Conservation (phyloP, 192 early-diverging fungal species). For the Mortierella claussenii region DNA sequence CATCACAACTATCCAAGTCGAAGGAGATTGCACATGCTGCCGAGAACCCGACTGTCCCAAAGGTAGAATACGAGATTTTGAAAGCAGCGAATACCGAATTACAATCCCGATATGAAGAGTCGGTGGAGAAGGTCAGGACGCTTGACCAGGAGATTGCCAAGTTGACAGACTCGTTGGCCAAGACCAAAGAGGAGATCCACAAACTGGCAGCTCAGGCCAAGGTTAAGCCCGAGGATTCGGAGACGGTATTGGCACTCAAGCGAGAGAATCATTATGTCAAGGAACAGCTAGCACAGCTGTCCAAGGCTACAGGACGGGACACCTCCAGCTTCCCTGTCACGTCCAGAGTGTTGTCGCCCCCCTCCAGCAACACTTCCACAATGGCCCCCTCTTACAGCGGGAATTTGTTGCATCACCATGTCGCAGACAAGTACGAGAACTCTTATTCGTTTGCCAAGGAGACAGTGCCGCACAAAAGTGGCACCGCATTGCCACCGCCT, state of each 20-base stretch:
- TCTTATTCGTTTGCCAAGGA: conserved; percentile 64
- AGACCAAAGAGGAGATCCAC: conserved; percentile 73
- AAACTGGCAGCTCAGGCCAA: conserved; percentile 62
- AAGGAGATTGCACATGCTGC: conserved; percentile 66
- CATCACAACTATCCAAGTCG: conserved; percentile 54
- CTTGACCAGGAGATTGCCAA: conserved; percentile 72
- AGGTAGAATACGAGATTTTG: conserved; percentile 66
- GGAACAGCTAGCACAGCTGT: conserved; percentile 76
- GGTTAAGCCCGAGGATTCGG: conserved; percentile 70
- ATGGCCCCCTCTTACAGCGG: conserved; percentile 14
- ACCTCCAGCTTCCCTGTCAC: conserved; percentile 47
- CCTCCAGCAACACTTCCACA: conserved; percentile 16
- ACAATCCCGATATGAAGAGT: conserved; percentile 68
- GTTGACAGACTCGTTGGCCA: conserved; percentile 62
- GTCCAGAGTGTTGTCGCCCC: conserved; percentile 25
- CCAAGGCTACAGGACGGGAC: conserved; percentile 60
- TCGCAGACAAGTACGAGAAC: conserved; percentile 43
- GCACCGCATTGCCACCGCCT: conserved; percentile 17
- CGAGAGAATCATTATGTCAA: conserved; percentile 77
- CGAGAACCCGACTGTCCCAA: conserved; percentile 68
- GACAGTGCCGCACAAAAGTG: conserved; percentile 26
- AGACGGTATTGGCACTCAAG: conserved; percentile 68
- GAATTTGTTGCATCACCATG: conserved; percentile 11
- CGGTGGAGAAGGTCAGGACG: conserved; percentile 65
- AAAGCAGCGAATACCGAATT: conserved; percentile 67